Percentiles rank a stretch among this genome's conserved stretches.
These are phyloP conservation scores for Cutaneotrichosporon cutaneum DNA, from an alignment of 1,284 basidiomycete species.

Conservation along the genomic window DNA sequence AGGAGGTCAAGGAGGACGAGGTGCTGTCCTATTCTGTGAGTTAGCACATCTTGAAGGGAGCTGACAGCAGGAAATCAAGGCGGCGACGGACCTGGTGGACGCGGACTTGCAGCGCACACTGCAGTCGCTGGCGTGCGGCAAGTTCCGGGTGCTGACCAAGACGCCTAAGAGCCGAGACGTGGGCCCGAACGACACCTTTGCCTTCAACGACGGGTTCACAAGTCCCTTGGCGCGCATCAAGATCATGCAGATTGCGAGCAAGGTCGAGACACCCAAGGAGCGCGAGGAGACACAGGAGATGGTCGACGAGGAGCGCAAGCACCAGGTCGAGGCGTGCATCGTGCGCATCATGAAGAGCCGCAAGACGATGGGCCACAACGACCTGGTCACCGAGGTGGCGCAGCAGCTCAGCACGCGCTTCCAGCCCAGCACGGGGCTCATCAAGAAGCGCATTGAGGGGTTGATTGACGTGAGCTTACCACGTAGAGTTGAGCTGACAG, in stretches of 20 bases:
- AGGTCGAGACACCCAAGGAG: conserved; percentile 85
- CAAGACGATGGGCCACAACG: conserved; percentile 84
- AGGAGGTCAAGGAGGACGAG: conserved; percentile 66
- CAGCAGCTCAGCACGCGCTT: conserved; percentile 81
- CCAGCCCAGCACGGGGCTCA: conserved; percentile 75
- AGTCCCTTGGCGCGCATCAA: conserved; percentile 86
- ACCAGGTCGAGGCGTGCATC: conserved; percentile 94
- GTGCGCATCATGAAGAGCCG: conserved; percentile 98
- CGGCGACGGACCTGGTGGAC: conserved; percentile 70
- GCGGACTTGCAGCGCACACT: conserved; percentile 82
- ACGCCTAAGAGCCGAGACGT: conserved; percentile 85
- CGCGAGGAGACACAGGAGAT: conserved; percentile 85
- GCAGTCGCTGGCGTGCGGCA: conserved; percentile 96
- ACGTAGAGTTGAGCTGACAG: conserved; percentile 1
- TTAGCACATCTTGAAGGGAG: background rate
- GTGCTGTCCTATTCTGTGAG: conserved; percentile 55
- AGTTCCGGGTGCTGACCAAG: conserved; percentile 89
- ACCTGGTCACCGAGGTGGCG: conserved; percentile 87
- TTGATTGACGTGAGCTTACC: conserved; percentile 74
- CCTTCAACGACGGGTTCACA: conserved; percentile 82
- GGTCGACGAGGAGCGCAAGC: conserved; percentile 87
- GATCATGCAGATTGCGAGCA: conserved; percentile 80
- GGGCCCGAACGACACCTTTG: conserved; percentile 71
- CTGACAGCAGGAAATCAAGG: conserved; percentile 55
- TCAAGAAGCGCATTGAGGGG: conserved; percentile 93